phyloP scores from a whole-genome alignment of 495 filamentous ascomycete genomes.

The Lepraria neglecta region DNA sequence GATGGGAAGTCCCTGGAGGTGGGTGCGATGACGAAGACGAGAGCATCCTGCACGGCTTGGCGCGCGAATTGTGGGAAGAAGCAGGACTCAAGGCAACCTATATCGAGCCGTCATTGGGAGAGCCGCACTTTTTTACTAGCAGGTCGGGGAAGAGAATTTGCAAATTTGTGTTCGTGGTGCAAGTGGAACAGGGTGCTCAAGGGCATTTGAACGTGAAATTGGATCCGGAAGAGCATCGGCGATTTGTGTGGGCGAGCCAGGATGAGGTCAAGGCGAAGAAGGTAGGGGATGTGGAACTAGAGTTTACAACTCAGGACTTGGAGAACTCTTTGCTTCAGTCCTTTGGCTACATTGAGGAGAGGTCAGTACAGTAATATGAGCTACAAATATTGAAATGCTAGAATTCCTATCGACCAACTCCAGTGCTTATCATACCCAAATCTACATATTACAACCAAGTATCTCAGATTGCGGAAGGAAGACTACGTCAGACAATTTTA shows the following conservation, averaged over 20 bases:
- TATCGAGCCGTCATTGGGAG: neutral
- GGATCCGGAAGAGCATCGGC: conserved; percentile 42
- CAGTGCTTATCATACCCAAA: neutral
- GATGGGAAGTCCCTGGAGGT: conserved; percentile 58
- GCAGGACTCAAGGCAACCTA: conserved; percentile 39
- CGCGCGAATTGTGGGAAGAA: conserved; percentile 55
- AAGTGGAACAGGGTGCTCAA: neutral
- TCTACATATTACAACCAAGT: neutral
- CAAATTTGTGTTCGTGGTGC: neutral
- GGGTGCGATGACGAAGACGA: conserved; percentile 41
- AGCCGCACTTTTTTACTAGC: neutral
- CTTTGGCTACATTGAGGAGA: neutral
- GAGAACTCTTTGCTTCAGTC: neutral
- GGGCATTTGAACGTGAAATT: conserved; percentile 31
- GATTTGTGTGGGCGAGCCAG: conserved; percentile 41
- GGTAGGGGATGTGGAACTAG: conserved; percentile 2
- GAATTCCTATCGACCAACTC: neutral
- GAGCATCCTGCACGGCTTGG: conserved; percentile 49
- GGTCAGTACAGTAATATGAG: neutral
- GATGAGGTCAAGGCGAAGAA: conserved; percentile 28
- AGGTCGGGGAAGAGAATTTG: neutral
- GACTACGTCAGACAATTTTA: neutral
- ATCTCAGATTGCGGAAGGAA: neutral
- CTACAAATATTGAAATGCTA: neutral
- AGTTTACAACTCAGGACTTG: neutral